A percentile compares a stretch with the other conserved stretches of the same genome.
Evolutionary conservation across 1,284 basidiomycete species (phyloP).

Genomic region (Stereum hirsutum): DNA sequence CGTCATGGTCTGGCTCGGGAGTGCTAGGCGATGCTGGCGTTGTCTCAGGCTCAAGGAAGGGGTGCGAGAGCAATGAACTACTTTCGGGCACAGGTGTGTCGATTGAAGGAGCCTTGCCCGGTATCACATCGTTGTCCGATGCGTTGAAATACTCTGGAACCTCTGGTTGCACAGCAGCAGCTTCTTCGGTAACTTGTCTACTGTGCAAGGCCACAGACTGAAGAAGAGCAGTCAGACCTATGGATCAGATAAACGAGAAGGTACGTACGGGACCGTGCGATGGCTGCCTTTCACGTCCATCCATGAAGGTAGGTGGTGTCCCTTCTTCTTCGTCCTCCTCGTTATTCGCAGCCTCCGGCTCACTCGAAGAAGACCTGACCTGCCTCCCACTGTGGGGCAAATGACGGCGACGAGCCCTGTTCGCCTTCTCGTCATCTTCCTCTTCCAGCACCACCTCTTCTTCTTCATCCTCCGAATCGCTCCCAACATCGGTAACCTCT

Average conservation of each 20-base stretch:
- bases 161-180: too few species aligned
- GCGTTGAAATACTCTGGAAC: too few species aligned
- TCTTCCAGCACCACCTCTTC: slow-evolving; percentile 19
- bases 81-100: too few species aligned
- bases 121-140: too few species aligned
- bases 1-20: too few species aligned
- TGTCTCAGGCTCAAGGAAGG: too few species aligned
- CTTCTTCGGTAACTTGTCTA: too few species aligned
- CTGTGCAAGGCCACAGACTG: not conserved
- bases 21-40: too few species aligned
- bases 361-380: slow-evolving; percentile 3
- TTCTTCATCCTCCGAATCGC: slow-evolving; percentile 21
- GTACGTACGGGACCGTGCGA: slow-evolving; percentile 1
- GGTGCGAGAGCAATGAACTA: too few species aligned
- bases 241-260: not conserved
- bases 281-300: slow-evolving; percentile 3
- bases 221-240: not conserved
- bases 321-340: slow-evolving; percentile 5
- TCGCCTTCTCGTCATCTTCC: slow-evolving; percentile 13
- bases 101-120: too few species aligned
- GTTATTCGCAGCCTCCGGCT: slow-evolving; percentile 2
- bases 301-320: slow-evolving; percentile 9
- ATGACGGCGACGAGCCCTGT: slow-evolving; percentile 3
- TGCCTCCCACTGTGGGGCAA: not conserved
- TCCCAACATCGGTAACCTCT: slow-evolving; percentile 9